These are phyloP conservation scores for Chrysanthemum makinoi DNA, from an alignment of 129 eudicot species.

Conservation along the genomic window DNA sequence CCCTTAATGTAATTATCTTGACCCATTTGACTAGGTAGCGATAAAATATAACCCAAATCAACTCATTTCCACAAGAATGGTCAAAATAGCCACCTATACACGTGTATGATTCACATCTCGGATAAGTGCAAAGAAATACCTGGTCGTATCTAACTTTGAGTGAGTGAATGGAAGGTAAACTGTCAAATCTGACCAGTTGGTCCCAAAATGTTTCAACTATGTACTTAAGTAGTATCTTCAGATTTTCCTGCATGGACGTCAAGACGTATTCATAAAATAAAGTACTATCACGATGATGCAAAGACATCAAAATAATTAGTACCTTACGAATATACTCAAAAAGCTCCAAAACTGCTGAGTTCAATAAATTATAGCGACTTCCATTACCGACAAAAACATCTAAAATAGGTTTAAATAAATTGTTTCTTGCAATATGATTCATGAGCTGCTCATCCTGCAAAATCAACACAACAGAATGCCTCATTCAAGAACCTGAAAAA, in stretches of 20 bases:
- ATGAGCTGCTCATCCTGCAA: slow-evolving; percentile 87
- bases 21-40: background rate
- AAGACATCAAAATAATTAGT: slow-evolving; percentile 12
- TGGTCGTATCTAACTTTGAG: slow-evolving; percentile 87
- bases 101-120: background rate
- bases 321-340: slow-evolving; percentile 92
- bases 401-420: slow-evolving; percentile 73
- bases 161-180: slow-evolving; percentile 55
- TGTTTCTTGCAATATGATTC: slow-evolving; percentile 74
- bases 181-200: slow-evolving; percentile 62
- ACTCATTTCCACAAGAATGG: background rate
- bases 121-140: slow-evolving; percentile 38
- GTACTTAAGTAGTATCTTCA: slow-evolving; percentile 67
- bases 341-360: slow-evolving; percentile 89
- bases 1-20: background rate
- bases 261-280: slow-evolving; percentile 14
- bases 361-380: slow-evolving; percentile 77
- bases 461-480: slow-evolving; percentile 9
- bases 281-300: background rate
- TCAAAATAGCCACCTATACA: background rate
- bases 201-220: slow-evolving; percentile 77
- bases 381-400: slow-evolving; percentile 88
- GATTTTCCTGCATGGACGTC: slow-evolving; percentile 59
- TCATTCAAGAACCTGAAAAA: slow-evolving; percentile 7
- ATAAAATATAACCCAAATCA: slow-evolving; percentile 1